Evolutionary conservation across 805 yeast genomes (phyloP).

Genomic region (Pichia pseudocactophila): DNA sequence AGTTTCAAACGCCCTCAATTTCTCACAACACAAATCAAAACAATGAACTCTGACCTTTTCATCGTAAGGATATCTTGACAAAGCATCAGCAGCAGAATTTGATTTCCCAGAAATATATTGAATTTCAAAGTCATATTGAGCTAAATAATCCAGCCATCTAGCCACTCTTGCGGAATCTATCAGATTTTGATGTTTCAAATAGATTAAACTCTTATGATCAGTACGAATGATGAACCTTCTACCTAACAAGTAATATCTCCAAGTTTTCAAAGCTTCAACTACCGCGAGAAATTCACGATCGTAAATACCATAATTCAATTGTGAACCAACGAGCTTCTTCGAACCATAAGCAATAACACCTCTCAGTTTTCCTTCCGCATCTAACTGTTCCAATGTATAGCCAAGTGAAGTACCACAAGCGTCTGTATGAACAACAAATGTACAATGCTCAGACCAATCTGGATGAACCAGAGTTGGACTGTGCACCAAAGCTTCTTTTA

Average conservation of each 20-base stretch:
- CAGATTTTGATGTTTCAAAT: slow-evolving; percentile 1
- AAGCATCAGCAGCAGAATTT: slow-evolving; percentile 6
- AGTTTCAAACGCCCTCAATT: no score
- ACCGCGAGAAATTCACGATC: slow-evolving; percentile 3
- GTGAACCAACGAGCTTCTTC: not conserved
- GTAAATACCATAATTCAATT: not conserved
- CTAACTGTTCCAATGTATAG: slow-evolving; percentile 1
- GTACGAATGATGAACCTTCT: slow-evolving; percentile 1
- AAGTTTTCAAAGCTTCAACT: not conserved
- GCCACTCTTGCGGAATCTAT: slow-evolving; percentile 1
- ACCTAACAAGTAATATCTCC: not conserved
- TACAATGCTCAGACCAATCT: no score
- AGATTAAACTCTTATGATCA: slow-evolving; percentile 2
- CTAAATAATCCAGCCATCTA: slow-evolving; percentile 6
- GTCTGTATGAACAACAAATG: not conserved
- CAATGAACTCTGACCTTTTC: not conserved
- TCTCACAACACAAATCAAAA: no score
- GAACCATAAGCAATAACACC: slow-evolving; percentile 6
- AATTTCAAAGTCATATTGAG: slow-evolving; percentile 4
- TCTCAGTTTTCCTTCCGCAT: not conserved
- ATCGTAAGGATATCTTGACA: slow-evolving; percentile 1
- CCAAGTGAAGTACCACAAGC: slow-evolving; percentile 4
- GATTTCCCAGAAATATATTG: not conserved
- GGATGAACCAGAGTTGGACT: no score
- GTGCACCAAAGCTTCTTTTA: no score